Evolutionary conservation across 768 basidiomycete genomes (phyloP).

Genomic region (Trametes gibbosa): DNA sequence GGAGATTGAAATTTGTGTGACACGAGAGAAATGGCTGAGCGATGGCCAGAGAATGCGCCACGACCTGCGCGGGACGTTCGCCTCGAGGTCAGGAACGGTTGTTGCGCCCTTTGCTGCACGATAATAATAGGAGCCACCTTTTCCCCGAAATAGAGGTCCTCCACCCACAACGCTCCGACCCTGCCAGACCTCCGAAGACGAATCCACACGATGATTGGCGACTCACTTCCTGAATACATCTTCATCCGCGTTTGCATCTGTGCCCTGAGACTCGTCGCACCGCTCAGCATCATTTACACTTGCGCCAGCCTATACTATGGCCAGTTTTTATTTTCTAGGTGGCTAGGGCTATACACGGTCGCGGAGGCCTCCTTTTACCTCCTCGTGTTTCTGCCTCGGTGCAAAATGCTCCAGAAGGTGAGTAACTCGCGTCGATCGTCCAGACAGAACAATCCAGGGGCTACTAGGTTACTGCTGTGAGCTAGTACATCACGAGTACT

Average conservation of each 20-base stretch:
- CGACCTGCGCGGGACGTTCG: background rate
- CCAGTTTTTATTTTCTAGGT: constrained; percentile 29
- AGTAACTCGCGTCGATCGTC: constrained; percentile 10
- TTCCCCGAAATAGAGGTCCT: background rate
- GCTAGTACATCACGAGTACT: no score
- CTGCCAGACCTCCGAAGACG: background rate
- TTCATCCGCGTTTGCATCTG: constrained; percentile 48
- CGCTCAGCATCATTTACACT: constrained; percentile 42
- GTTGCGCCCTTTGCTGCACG: background rate
- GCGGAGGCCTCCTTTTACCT: constrained; percentile 50
- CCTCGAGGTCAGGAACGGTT: constrained; percentile 9
- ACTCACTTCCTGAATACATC: constrained; percentile 45
- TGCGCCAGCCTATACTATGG: constrained; percentile 29
- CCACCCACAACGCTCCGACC: background rate
- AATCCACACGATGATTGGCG: constrained; percentile 28
- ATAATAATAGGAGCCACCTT: background rate
- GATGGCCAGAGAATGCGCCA: background rate
- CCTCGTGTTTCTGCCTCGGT: constrained; percentile 48
- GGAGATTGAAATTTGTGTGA: background rate
- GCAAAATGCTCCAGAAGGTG: constrained; percentile 47
- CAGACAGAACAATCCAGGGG: background rate
- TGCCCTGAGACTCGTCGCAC: constrained; percentile 47
- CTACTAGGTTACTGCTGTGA: background rate
- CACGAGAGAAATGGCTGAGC: background rate
- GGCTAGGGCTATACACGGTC: constrained; percentile 35